Percentiles rank a stretch among this genome's conserved stretches.
These are phyloP conservation scores for Apiospora pterosperma DNA, from an alignment of 2,329 filamentous ascomycete species.

Conservation along the genomic window DNA sequence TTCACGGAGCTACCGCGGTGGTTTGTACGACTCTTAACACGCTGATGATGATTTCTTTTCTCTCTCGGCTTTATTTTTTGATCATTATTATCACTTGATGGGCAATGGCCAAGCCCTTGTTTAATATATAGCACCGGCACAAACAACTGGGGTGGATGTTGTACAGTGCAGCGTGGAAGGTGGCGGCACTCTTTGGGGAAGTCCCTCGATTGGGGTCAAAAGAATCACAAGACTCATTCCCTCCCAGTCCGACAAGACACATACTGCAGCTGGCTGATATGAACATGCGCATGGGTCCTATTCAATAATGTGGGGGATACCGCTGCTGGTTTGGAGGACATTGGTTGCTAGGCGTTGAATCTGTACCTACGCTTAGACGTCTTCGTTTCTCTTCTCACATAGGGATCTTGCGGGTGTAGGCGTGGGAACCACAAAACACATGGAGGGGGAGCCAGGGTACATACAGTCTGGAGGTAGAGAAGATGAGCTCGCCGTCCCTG, in stretches of 20 bases:
- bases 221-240: neutral
- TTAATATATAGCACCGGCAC: neutral
- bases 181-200: neutral
- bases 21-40: neutral
- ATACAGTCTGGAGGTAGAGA: neutral
- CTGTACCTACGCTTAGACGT: neutral
- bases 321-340: neutral
- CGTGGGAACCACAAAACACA: neutral
- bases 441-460: neutral
- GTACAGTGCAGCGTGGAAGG: neutral
- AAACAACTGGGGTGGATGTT: neutral
- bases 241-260: neutral
- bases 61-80: neutral
- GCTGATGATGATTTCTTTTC: neutral
- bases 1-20: neutral
- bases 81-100: neutral
- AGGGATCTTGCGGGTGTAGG: neutral
- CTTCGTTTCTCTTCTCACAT: neutral
- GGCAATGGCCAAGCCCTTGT: neutral
- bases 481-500: neutral
- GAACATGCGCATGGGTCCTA: too few relatives aligned
- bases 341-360: neutral
- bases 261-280: neutral
- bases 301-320: neutral
- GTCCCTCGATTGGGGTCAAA: neutral